These are phyloP conservation scores for Cerioporus squamosus DNA, from an alignment of 1,284 basidiomycete species.

Conservation along the genomic window DNA sequence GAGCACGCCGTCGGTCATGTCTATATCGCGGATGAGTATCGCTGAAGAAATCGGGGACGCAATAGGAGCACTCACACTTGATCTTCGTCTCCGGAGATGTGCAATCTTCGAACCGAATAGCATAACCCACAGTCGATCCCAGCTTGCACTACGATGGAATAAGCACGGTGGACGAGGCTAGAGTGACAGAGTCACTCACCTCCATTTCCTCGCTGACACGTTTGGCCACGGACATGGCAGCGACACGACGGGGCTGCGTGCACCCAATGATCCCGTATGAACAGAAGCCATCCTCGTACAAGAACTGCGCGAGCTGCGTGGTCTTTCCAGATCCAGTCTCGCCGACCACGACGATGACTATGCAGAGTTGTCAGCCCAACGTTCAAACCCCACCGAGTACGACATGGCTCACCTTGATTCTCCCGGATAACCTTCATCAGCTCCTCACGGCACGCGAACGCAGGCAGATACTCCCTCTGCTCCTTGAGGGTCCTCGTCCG, in stretches of 20 bases:
- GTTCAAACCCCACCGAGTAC: background rate
- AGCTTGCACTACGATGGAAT: conserved; percentile 69
- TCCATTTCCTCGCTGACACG: conserved; percentile 97
- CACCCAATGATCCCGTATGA: conserved; percentile 89
- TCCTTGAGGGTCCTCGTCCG: conserved; percentile 87
- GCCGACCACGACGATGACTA: conserved; percentile 92
- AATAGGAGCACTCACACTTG: conserved; percentile 69
- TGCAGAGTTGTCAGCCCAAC: background rate
- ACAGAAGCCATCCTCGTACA: conserved; percentile 97
- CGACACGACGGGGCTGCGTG: conserved; percentile 96
- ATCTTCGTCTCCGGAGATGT: conserved; percentile 92
- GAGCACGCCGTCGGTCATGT: conserved; percentile 98
- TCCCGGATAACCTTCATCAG: conserved; percentile 90
- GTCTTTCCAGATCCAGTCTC: conserved; percentile 98
- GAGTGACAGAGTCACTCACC: conserved; percentile 40
- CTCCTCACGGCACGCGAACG: conserved; percentile 97
- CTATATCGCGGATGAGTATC: conserved; percentile 42
- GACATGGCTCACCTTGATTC: conserved; percentile 80
- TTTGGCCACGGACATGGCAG: conserved; percentile 98
- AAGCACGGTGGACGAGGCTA: background rate
- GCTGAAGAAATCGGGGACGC: background rate
- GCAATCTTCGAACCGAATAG: conserved; percentile 98
- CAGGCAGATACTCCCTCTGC: conserved; percentile 96
- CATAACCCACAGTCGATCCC: conserved; percentile 90
- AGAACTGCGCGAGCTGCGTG: conserved; percentile 89